Percentiles rank a stretch among this genome's conserved stretches.
Evolutionary conservation across 768 basidiomycete genomes (phyloP).

Genomic region (Russula lepida): DNA sequence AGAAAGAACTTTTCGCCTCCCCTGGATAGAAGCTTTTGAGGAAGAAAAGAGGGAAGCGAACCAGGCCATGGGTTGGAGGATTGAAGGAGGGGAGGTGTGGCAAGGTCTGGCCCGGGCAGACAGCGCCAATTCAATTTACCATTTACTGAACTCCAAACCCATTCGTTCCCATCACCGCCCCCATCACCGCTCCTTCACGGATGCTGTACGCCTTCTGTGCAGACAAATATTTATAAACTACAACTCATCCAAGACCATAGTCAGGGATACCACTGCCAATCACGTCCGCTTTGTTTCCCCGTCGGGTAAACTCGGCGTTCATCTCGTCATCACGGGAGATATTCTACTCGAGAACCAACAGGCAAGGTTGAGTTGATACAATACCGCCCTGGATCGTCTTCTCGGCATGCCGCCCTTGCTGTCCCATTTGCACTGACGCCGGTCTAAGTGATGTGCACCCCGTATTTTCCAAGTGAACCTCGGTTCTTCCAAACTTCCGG

Average conservation of each 20-base stretch:
- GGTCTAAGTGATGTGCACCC: too few relatives aligned
- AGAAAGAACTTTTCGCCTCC: constrained; percentile 52
- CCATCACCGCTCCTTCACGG: neutral
- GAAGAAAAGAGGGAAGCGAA: constrained; percentile 55
- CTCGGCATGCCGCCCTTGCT: neutral
- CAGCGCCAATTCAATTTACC: too few relatives aligned
- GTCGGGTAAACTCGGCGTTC: neutral
- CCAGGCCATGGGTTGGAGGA: constrained; percentile 53
- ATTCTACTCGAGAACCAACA: neutral
- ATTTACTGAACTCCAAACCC: too few relatives aligned
- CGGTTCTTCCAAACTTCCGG: neutral
- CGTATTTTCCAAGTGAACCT: neutral
- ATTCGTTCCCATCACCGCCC: too few relatives aligned
- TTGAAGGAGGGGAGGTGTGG: neutral
- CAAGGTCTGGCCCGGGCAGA: neutral
- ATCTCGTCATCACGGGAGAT: neutral
- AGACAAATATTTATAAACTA: neutral
- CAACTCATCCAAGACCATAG: neutral
- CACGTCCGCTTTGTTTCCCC: neutral
- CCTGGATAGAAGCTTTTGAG: constrained; percentile 36
- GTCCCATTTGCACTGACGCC: neutral
- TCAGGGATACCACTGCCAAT: neutral
- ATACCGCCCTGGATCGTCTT: neutral
- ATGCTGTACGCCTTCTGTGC: neutral
- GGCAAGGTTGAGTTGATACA: neutral